phyloP scores from a whole-genome alignment of 2,329 filamentous ascomycete species.

The Chlorencoelia australis region DNA sequence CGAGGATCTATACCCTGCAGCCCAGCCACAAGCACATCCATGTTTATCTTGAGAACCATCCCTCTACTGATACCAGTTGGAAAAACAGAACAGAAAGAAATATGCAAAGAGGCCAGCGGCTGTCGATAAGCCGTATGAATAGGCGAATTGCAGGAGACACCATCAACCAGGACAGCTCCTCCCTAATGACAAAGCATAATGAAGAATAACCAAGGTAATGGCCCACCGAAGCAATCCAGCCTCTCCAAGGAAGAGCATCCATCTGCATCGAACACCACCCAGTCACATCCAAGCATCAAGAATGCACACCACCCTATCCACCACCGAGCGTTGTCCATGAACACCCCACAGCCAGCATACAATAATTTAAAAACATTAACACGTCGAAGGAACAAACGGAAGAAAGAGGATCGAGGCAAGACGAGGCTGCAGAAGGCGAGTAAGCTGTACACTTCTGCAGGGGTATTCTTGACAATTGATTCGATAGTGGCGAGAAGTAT shows the following conservation, averaged over 20 bases:
- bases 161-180: constrained; percentile 16
- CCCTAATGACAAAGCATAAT: constrained; percentile 17
- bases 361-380: constrained; percentile 27
- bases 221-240: constrained; percentile 21
- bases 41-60: constrained; percentile 10
- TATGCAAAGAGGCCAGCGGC: constrained; percentile 25
- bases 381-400: constrained; percentile 2
- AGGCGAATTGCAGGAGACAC: constrained; percentile 14
- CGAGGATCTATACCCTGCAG: constrained; percentile 17
- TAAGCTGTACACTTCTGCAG: constrained; percentile 10
- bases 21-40: constrained; percentile 23
- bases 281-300: constrained; percentile 13
- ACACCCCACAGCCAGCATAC: constrained; percentile 13
- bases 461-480: constrained; percentile 16
- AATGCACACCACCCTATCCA: constrained; percentile 14
- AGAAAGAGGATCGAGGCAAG: constrained; percentile 15
- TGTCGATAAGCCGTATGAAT: constrained; percentile 18
- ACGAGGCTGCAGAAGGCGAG: constrained; percentile 15
- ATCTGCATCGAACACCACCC: constrained; percentile 22
- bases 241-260: constrained; percentile 21
- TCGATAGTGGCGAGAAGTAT: constrained; percentile 17
- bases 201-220: constrained; percentile 22
- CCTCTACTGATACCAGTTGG: constrained; percentile 8
- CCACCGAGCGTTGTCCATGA: constrained; percentile 14
- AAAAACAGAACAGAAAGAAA: constrained; percentile 14